Evolutionary conservation across 768 basidiomycete genomes (phyloP).

Genomic region (Xerocomellus chrysenteron): DNA sequence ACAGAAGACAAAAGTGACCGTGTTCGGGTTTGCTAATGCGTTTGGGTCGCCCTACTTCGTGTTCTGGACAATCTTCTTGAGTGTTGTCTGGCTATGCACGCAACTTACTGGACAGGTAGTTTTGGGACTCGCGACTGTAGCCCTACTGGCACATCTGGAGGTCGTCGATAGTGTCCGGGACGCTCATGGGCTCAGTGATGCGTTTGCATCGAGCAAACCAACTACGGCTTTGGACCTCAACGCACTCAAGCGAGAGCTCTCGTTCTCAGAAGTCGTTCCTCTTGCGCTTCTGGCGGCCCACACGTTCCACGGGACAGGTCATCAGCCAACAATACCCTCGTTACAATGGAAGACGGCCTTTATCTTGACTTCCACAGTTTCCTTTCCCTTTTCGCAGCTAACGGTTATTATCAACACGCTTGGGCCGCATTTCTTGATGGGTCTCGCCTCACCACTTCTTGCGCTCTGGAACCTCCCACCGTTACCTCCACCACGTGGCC

Average conservation of each 20-base stretch:
- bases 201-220: constrained; percentile 49
- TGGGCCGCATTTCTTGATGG: constrained; percentile 66
- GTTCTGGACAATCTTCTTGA: constrained; percentile 70
- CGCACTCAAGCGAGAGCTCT: constrained; percentile 35
- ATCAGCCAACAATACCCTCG: constrained; percentile 84
- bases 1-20: constrained; percentile 45
- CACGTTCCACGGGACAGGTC: constrained; percentile 85
- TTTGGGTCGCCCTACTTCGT: constrained; percentile 87
- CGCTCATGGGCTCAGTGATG: constrained; percentile 50
- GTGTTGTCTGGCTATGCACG: constrained; percentile 50
- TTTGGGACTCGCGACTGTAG: constrained; percentile 60
- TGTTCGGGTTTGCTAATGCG: constrained; percentile 87
- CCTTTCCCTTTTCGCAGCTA: constrained; percentile 70
- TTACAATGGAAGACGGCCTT: constrained; percentile 98
- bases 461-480: constrained; percentile 86
- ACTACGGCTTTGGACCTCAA: constrained; percentile 40
- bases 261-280: constrained; percentile 69
- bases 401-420: constrained; percentile 78
- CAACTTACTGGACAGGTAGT: constrained; percentile 85
- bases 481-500: constrained; percentile 29
- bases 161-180: constrained; percentile 81
- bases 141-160: constrained; percentile 76
- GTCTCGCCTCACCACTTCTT: constrained; percentile 67
- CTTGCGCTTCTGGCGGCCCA: constrained; percentile 76
- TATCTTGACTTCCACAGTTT: constrained; percentile 65